These are phyloP conservation scores for Pseudogymnoascus sp. DNA, from an alignment of 2,329 filamentous ascomycete genomes.

Conservation along the genomic window DNA sequence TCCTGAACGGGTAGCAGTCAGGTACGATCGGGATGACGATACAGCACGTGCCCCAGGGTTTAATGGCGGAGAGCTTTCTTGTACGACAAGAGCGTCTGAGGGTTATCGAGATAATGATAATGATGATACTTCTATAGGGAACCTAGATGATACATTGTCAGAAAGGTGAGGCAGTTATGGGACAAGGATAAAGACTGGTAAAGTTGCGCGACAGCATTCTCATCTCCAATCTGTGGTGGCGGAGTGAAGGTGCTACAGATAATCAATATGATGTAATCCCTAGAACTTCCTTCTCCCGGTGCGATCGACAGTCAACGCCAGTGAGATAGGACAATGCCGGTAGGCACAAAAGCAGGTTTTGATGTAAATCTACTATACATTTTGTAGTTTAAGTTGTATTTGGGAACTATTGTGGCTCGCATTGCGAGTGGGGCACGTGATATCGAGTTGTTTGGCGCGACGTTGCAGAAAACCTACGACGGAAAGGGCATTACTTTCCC, in stretches of 20 bases:
- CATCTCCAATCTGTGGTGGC: background rate
- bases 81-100: background rate
- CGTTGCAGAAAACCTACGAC: background rate
- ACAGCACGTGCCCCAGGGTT: background rate
- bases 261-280: background rate
- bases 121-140: background rate
- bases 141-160: background rate
- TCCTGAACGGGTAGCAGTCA: background rate
- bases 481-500: background rate
- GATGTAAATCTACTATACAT: background rate
- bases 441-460: background rate
- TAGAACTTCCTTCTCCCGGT: background rate
- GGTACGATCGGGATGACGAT: conserved; percentile 1
- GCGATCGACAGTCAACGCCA: background rate
- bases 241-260: background rate
- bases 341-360: background rate
- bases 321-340: background rate
- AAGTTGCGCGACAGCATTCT: background rate
- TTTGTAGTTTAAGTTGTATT: background rate
- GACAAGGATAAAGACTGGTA: background rate
- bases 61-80: background rate
- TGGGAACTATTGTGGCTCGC: background rate
- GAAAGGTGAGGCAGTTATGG: background rate
- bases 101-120: background rate
- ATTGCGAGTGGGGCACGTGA: background rate